phyloP scores from a whole-genome alignment of 2,329 filamentous ascomycete genomes.

The Aspergillus sp. region DNA sequence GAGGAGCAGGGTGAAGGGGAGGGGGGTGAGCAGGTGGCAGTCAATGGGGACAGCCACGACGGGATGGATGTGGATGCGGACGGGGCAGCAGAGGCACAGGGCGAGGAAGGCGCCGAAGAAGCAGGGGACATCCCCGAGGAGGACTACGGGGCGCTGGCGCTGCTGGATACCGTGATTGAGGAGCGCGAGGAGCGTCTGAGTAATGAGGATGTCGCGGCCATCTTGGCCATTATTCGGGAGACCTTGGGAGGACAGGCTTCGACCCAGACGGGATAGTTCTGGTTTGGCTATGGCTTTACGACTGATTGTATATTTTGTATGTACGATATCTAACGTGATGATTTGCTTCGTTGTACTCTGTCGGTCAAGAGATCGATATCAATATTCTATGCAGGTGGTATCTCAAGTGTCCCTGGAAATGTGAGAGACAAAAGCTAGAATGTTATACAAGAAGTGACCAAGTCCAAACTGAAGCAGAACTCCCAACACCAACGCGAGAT shows the following conservation, averaged over 20 bases:
- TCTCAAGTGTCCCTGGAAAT: not conserved
- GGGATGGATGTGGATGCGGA: conserved; percentile 12
- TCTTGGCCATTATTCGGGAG: conserved; percentile 37
- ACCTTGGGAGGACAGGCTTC: conserved; percentile 20
- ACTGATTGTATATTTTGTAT: not conserved
- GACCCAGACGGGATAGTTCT: not conserved
- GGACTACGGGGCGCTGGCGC: conserved; percentile 35
- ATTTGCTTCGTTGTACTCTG: too few species aligned
- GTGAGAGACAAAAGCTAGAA: not conserved
- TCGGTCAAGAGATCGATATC: conserved; percentile 3
- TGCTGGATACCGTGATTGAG: conserved; percentile 43
- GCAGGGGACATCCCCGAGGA: conserved; percentile 28
- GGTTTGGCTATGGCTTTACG: not conserved
- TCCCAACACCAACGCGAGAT: not conserved
- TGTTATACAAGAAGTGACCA: conserved; percentile 6
- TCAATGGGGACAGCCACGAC: conserved; percentile 6
- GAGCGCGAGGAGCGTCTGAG: conserved; percentile 41
- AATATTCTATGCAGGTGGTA: not conserved
- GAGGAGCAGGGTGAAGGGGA: conserved; percentile 14
- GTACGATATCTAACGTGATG: not conserved
- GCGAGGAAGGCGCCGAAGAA: conserved; percentile 16
- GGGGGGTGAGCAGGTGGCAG: conserved; percentile 14
- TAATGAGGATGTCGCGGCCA: conserved; percentile 35
- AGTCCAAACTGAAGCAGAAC: not conserved
- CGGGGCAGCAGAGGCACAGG: conserved; percentile 14